Evolutionary conservation across 345 rosid species (phyloP).

Genomic region (Moricandia moricandioides): DNA sequence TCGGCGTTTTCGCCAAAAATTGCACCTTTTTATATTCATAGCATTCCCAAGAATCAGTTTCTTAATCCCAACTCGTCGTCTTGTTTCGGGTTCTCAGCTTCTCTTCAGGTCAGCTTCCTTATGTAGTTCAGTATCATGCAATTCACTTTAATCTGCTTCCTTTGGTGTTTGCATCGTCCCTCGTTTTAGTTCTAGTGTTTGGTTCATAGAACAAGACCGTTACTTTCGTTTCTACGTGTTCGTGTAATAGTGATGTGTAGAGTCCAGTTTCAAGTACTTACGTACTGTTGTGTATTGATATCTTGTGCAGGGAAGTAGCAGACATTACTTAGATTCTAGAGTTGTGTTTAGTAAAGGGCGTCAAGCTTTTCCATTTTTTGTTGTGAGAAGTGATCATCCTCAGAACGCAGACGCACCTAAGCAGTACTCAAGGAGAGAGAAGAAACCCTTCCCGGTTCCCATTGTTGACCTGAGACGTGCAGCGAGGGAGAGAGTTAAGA

Average conservation of each 20-base stretch:
- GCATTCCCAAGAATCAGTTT: conserved; percentile 19
- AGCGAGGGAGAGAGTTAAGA: conserved; percentile 85
- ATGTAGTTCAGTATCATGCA: background rate
- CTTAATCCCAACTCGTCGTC: conserved; percentile 26
- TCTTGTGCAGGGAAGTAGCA: conserved; percentile 43
- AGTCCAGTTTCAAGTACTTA: background rate
- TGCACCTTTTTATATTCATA: conserved; percentile 26
- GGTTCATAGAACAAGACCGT: background rate
- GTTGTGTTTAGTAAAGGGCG: conserved; percentile 35
- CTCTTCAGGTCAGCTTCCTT: conserved; percentile 47
- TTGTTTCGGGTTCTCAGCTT: conserved; percentile 43
- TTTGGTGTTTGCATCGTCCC: too few species aligned
- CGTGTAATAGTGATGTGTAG: background rate
- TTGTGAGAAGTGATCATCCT: conserved; percentile 55
- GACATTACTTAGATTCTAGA: conserved; percentile 33
- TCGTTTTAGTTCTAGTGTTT: background rate
- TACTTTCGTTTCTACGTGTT: background rate
- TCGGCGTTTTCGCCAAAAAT: conserved; percentile 20
- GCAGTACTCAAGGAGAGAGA: conserved; percentile 65
- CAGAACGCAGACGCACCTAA: conserved; percentile 89
- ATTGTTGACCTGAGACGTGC: conserved; percentile 83
- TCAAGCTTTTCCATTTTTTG: conserved; percentile 29
- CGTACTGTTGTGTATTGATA: background rate
- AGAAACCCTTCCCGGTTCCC: conserved; percentile 86
- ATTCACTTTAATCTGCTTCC: background rate